Evolutionary conservation across 331 rosid genomes (phyloP).

Genomic region (Acacia pycnantha): DNA sequence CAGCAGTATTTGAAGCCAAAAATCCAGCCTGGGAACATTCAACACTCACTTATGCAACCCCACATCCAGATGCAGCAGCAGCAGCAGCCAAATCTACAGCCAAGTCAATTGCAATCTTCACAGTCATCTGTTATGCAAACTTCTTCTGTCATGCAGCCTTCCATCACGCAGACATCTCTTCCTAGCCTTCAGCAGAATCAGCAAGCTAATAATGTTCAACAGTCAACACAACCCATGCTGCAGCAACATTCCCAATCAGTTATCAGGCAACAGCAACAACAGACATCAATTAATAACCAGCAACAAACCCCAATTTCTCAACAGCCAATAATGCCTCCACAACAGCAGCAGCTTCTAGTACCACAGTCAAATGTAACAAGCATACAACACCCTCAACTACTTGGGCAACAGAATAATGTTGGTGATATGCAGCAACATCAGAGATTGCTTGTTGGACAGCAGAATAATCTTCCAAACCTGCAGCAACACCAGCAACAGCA

Average conservation of each 20-base stretch:
- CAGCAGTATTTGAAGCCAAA: conserved; percentile 59
- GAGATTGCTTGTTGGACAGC: conserved; percentile 62
- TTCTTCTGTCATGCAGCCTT: conserved; percentile 57
- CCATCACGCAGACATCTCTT: conserved; percentile 56
- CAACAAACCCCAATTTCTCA: conserved; percentile 63
- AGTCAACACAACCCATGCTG: conserved; percentile 64
- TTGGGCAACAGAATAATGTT: conserved; percentile 63
- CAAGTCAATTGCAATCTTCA: conserved; percentile 64
- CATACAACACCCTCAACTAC: conserved; percentile 64
- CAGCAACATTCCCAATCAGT: conserved; percentile 75
- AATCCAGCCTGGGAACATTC: conserved; percentile 28
- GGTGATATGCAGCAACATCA: conserved; percentile 84
- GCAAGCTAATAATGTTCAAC: conserved; percentile 63
- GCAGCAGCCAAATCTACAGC: conserved; percentile 42
- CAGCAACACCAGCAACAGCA: conserved; percentile 45
- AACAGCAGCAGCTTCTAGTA: conserved; percentile 65
- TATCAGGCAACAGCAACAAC: conserved; percentile 86
- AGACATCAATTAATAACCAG: conserved; percentile 57
- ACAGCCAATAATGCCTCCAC: conserved; percentile 53
- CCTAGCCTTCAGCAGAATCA: conserved; percentile 75
- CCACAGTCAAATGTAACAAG: conserved; percentile 64
- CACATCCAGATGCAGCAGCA: conserved; percentile 56
- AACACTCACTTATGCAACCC: conserved; percentile 37
- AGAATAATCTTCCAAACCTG: conserved; percentile 64
- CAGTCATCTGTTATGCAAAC: conserved; percentile 72